Evolutionary conservation across 441 rosid genomes (phyloP), one percentile per base, ranked within the genome.

Genomic region (Populus hybrid): DNA sequence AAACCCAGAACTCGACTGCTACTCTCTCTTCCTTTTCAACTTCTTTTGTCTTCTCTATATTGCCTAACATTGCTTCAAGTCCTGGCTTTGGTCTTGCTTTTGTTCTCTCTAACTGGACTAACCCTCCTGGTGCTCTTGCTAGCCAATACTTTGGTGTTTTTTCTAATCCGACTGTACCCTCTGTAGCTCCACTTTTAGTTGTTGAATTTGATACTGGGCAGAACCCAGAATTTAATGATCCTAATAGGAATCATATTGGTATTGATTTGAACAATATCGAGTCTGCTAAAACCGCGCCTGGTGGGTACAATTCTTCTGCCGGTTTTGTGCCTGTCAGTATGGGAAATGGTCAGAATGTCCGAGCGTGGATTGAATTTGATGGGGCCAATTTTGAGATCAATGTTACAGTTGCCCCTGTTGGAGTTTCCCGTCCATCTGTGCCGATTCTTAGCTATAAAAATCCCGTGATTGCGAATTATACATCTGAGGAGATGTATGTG

Each of bases 81-180:
- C 97, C 98, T 0, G 93, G 94, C 6, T 92, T 92, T 35, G 98
- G 97, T 83, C 94, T 94, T 78, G 87, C 90, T 68, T 91, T 94
- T 82, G 92, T 89, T 77, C 94, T 92, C 83, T 87, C 91, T 72
- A 91, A 92, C 68, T 87, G 87, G 76, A 90, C 96, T 0, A 83
- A 91, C 20, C 97, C 95, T 3, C 93, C 96, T 0, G 87, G 79
- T 0, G 92, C 94, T 4, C 7, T 94, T 11, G 87, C 96, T 5
- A 78, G 95, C 79, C 97, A 92, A 74, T 91, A 87, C 86, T 92
- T 92, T n/a, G 97, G 97, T 16, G 86, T 92, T 66, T 94, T 94
- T 80, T 82, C 87, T n/a, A 65, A 83, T 36, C 69, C 91, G 36
- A 86, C 89, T 4, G 76, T 75, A 31, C 75, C 69, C 8, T 31